A percentile compares a stretch with the other conserved stretches of the same genome.
Conservation (phyloP, 1,139 yeast genomes). For the Eremothecium gossypii region DNA sequence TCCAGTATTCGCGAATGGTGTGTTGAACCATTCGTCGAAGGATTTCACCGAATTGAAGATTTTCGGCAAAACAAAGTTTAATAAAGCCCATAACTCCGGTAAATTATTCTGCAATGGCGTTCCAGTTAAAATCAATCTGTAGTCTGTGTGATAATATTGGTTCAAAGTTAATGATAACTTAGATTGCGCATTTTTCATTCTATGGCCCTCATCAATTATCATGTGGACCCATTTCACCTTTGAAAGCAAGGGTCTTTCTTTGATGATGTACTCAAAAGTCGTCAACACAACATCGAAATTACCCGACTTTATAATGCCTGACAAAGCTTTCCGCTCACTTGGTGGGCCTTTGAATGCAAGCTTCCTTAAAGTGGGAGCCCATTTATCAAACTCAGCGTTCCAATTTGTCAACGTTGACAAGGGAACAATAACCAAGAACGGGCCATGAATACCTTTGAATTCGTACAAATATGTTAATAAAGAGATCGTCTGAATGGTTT, state of each 20-base stretch:
- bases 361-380: constrained; percentile 70
- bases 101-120: constrained; percentile 79
- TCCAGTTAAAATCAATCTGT: constrained; percentile 75
- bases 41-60: constrained; percentile 76
- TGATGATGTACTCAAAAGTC: constrained; percentile 70
- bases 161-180: constrained; percentile 65
- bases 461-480: constrained; percentile 68
- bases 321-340: constrained; percentile 55
- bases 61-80: constrained; percentile 70
- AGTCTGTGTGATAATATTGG: constrained; percentile 62
- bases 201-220: constrained; percentile 86
- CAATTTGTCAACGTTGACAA: constrained; percentile 77
- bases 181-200: constrained; percentile 75
- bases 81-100: constrained; percentile 78
- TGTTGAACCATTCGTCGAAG: constrained; percentile 84
- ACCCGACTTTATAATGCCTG: constrained; percentile 51
- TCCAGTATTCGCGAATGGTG: constrained; percentile 78
- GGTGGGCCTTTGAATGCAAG: constrained; percentile 73
- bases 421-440: constrained; percentile 74
- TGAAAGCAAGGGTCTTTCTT: constrained; percentile 59
- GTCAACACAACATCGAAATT: constrained; percentile 71
- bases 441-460: constrained; percentile 54
- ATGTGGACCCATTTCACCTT: constrained; percentile 73
- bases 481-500: constrained; percentile 78
- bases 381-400: constrained; percentile 76